phyloP scores from a whole-genome alignment of 2,329 filamentous ascomycete genomes.

The Tolypocladium nubicola region DNA sequence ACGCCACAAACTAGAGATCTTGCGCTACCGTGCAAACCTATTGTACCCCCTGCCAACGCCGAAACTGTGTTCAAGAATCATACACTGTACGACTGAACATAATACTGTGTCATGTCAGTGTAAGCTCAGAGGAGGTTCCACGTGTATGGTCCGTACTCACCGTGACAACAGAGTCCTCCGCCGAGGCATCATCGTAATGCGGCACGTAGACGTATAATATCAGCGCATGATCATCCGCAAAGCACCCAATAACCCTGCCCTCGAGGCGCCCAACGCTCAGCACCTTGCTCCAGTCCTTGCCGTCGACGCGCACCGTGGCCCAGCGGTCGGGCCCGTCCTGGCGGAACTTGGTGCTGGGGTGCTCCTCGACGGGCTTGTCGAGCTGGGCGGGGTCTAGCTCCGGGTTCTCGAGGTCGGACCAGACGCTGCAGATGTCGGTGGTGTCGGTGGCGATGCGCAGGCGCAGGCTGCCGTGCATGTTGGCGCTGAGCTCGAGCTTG shows the following conservation, averaged over 20 bases:
- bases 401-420: conserved; percentile 79
- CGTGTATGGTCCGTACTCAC: conserved; percentile 31
- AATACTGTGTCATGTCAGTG: conserved; percentile 24
- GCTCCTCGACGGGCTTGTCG: conserved; percentile 60
- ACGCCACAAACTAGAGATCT: not conserved
- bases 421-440: conserved; percentile 74
- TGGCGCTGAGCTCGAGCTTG: conserved; percentile 78
- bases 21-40: not conserved
- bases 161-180: conserved; percentile 66
- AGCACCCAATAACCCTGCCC: conserved; percentile 86
- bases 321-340: conserved; percentile 70
- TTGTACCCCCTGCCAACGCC: not conserved
- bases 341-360: conserved; percentile 72
- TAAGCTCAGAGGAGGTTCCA: not conserved
- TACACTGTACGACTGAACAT: conserved; percentile 31
- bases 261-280: conserved; percentile 84
- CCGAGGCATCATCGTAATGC: conserved; percentile 53
- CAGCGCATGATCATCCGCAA: conserved; percentile 68
- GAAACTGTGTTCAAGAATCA: conserved; percentile 5
- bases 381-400: conserved; percentile 72
- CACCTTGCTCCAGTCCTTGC: conserved; percentile 89
- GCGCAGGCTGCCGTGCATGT: conserved; percentile 83
- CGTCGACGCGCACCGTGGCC: conserved; percentile 85
- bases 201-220: conserved; percentile 77
- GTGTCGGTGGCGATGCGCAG: conserved; percentile 75